Evolutionary conservation across 2,329 filamentous ascomycete genomes (phyloP), one percentile per base, ranked within the genome.

Genomic region (Trichoderma guizhouense): DNA sequence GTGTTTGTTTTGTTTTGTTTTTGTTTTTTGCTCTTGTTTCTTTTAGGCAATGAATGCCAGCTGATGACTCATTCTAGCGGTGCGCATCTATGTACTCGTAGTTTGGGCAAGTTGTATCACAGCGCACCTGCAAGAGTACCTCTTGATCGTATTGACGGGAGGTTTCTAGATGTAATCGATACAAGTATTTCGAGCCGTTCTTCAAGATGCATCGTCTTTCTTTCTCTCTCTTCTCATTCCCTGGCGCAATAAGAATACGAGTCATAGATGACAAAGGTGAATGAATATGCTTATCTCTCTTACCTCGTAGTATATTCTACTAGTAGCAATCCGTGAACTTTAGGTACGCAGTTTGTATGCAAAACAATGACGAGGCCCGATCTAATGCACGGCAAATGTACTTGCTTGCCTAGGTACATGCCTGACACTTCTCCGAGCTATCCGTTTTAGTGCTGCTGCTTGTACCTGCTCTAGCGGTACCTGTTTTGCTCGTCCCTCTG

Each of bases 301-400:
- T 43, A 3, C 39, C 15, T n/a, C 15, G 39, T 3, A 14, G 47
- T 53, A 53, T 12, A 21, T 53, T 12, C 47, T 7, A 12, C 39
- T 43, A n/a, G n/a, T 12, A 51, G 4, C 9, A 51, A 51, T 53
- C 21, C 47, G 47, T 53, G 11, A 21, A 24, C 47, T 53, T 24
- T 21, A 43, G 39, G 47, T 53, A 24, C 47, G n/a, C 21, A 53
- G 30, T 14, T 34, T 24, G 30, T 32, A 34, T 60, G 57, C 57
- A 60, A 60, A 32, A 14, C 18, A 60, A 60, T 60, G 57, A 34
- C 57, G 57, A 60, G 28, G 11, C 63, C 30, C 7, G 63, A 51
- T 51, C 47, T 66, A 62, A 67, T 39, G 32, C 51, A 67, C 53
- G 51, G 64, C 21, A 30, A 67, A 67, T 24, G 51, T 30, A 67